Percentiles rank a stretch among this genome's conserved stretches.
Evolutionary conservation across 768 basidiomycete species (phyloP).

Genomic region (Boletus reticuloceps): DNA sequence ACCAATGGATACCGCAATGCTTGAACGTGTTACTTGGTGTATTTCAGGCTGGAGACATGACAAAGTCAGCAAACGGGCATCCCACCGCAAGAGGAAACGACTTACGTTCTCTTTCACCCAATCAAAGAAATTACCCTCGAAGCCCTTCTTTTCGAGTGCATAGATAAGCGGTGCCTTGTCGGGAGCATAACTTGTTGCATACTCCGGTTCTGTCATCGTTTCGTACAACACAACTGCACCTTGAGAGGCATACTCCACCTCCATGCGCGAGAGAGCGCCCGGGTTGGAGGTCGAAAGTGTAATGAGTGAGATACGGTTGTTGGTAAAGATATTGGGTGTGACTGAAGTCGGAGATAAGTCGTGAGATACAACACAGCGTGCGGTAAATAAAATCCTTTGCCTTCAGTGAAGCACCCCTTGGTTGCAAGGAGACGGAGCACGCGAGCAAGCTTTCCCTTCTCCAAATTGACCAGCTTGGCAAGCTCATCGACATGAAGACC

Average conservation of each 20-base stretch:
- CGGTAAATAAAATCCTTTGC: slow-evolving; percentile 2
- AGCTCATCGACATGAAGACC: slow-evolving; percentile 30
- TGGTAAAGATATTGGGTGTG: slow-evolving; percentile 27
- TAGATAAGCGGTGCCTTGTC: slow-evolving; percentile 22
- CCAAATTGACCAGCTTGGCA: slow-evolving; percentile 20
- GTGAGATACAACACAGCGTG: not conserved
- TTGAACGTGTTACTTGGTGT: slow-evolving; percentile 8
- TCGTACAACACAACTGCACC: slow-evolving; percentile 21
- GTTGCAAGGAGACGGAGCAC: slow-evolving; percentile 31
- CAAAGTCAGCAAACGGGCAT: not conserved
- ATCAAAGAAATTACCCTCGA: slow-evolving; percentile 21
- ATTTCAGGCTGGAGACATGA: slow-evolving; percentile 6
- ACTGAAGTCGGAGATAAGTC: slow-evolving; percentile 12
- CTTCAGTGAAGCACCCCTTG: slow-evolving; percentile 32
- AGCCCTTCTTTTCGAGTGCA: slow-evolving; percentile 15
- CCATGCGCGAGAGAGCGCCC: slow-evolving; percentile 8
- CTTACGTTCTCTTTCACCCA: slow-evolving; percentile 24
- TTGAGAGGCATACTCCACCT: slow-evolving; percentile 7
- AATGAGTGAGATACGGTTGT: slow-evolving; percentile 33
- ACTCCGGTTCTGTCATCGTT: slow-evolving; percentile 23
- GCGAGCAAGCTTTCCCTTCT: slow-evolving; percentile 29
- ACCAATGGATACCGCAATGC: not conserved
- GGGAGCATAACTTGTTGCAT: slow-evolving; percentile 22
- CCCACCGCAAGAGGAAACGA: not conserved
- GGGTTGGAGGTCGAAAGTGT: slow-evolving; percentile 14